Percentiles rank a stretch among this genome's conserved stretches.
Conservation (phyloP, 1,284 basidiomycete genomes). For the Jaminaea rosea region DNA sequence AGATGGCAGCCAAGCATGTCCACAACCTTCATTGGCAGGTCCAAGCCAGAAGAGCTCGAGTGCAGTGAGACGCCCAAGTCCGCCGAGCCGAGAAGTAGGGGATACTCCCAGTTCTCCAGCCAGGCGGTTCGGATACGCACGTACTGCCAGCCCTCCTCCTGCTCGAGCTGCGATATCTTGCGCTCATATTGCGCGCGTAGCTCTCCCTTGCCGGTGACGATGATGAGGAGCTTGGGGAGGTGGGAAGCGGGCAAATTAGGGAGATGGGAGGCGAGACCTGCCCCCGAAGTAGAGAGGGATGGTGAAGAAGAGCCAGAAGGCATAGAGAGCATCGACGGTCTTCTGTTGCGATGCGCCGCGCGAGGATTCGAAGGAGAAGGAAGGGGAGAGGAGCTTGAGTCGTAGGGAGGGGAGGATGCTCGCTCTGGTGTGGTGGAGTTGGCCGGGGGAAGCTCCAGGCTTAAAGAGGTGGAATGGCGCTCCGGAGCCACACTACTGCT, state of each 20-base stretch:
- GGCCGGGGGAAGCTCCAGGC: not conserved
- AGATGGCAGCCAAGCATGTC: slow-evolving; percentile 97
- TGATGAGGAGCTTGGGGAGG: slow-evolving; percentile 53
- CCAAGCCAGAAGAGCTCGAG: slow-evolving; percentile 76
- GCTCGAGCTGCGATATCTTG: slow-evolving; percentile 57
- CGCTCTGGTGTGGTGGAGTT: no score
- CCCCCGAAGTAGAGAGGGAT: no score
- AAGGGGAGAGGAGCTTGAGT: not conserved
- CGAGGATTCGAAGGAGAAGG: not conserved
- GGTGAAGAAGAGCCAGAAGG: not conserved
- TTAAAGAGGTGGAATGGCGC: no score
- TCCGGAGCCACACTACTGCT: no score
- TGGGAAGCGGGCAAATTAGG: slow-evolving; percentile 14
- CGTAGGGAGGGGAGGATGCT: no score
- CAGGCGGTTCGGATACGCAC: slow-evolving; percentile 58
- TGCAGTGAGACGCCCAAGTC: slow-evolving; percentile 88
- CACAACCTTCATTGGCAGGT: slow-evolving; percentile 98
- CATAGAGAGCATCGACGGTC: no score
- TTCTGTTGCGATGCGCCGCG: no score
- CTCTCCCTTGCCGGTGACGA: slow-evolving; percentile 89
- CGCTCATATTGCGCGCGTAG: slow-evolving; percentile 65
- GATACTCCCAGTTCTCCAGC: slow-evolving; percentile 33
- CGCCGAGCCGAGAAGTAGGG: slow-evolving; percentile 58
- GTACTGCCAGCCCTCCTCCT: slow-evolving; percentile 63
- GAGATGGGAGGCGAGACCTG: slow-evolving; percentile 2